Evolutionary conservation across 2,329 filamentous ascomycete species (phyloP).

Genomic region (Podosphaera aphanis): DNA sequence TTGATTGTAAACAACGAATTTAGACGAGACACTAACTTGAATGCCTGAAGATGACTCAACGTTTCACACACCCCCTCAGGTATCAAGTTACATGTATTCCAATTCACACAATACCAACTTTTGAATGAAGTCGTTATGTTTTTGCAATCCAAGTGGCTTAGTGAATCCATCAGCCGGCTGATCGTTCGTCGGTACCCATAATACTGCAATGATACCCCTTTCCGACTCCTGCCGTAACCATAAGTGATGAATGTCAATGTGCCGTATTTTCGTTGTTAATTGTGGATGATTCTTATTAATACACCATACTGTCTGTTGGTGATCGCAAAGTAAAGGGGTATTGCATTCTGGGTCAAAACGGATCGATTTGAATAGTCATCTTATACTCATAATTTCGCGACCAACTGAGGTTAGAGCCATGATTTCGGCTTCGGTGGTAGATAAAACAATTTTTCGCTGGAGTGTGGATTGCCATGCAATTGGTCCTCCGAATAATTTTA

Average conservation of each 20-base stretch:
- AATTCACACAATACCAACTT: neutral
- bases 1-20: too few species aligned
- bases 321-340: constrained; percentile 1
- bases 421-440: neutral
- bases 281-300: constrained; percentile 1
- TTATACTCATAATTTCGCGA: constrained; percentile 1
- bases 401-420: constrained; percentile 1
- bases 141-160: neutral
- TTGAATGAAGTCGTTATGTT: neutral
- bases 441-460: constrained; percentile 1
- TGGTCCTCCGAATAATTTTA: neutral
- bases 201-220: neutral
- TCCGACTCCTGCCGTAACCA: neutral
- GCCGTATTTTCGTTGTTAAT: neutral
- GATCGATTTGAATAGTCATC: neutral
- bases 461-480: neutral
- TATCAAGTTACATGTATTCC: neutral
- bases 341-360: neutral
- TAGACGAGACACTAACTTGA: too few species aligned
- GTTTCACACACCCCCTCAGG: neutral
- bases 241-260: constrained; percentile 1
- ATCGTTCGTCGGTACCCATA: neutral
- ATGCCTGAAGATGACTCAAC: neutral
- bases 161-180: constrained; percentile 1
- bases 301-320: neutral